A percentile compares a stretch with the other conserved stretches of the same genome.
Evolutionary conservation across 345 rosid species (phyloP).

Genomic region (Cochlearia excelsa): DNA sequence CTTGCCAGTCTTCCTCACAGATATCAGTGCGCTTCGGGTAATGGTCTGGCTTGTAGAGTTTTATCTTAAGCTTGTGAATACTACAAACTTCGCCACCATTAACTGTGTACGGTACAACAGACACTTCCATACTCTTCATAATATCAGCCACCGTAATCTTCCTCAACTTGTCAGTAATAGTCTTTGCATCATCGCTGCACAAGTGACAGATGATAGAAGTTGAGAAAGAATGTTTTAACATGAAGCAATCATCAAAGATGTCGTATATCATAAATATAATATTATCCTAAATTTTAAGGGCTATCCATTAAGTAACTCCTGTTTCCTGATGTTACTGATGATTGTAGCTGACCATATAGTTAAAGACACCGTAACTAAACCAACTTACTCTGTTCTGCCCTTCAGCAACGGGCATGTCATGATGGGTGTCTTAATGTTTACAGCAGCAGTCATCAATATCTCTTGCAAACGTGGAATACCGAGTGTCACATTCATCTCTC

Average conservation of each 20-base stretch:
- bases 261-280: neutral
- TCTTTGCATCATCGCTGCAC: slow-evolving; percentile 66
- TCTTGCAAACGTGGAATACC: slow-evolving; percentile 97
- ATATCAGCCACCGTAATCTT: slow-evolving; percentile 80
- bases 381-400: slow-evolving; percentile 64
- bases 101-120: slow-evolving; percentile 53
- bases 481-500: slow-evolving; percentile 98
- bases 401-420: slow-evolving; percentile 84
- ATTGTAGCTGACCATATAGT: neutral
- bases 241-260: neutral
- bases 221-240: neutral
- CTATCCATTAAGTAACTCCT: neutral
- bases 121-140: slow-evolving; percentile 62
- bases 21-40: slow-evolving; percentile 50
- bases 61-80: slow-evolving; percentile 79
- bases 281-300: neutral
- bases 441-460: slow-evolving; percentile 88
- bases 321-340: neutral
- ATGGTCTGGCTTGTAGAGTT: slow-evolving; percentile 57
- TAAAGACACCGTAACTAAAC: slow-evolving; percentile 17
- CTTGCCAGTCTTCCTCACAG: slow-evolving; percentile 58
- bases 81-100: slow-evolving; percentile 40
- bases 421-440: slow-evolving; percentile 77
- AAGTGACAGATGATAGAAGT: slow-evolving; percentile 20
- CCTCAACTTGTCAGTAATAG: slow-evolving; percentile 69